Conservation (phyloP, 306 rosid species). For the Quercus engelmannii region DNA sequence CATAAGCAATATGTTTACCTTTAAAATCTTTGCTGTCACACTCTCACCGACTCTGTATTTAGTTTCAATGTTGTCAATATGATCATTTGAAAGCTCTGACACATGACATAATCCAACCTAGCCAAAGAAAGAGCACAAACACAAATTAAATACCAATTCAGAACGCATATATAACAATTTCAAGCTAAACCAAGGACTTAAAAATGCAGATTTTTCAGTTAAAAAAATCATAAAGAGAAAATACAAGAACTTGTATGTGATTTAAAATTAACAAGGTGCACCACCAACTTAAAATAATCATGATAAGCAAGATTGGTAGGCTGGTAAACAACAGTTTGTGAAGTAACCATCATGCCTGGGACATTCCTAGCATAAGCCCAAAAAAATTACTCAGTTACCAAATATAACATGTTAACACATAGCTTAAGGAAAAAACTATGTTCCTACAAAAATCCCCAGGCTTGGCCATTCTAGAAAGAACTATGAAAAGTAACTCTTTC, state of each 20-base stretch:
- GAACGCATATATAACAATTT: neutral
- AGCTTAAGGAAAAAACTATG: neutral
- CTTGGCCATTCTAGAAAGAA: neutral
- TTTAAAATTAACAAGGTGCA: neutral
- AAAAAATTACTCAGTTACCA: neutral
- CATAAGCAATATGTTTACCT: constrained; percentile 47
- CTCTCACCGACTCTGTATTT: constrained; percentile 67
- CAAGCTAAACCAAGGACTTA: neutral
- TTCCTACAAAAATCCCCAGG: neutral
- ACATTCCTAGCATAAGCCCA: neutral
- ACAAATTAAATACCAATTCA: neutral
- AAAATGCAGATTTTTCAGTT: neutral
- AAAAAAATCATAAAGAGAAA: neutral
- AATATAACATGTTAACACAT: neutral
- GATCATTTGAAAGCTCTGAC: constrained; percentile 77
- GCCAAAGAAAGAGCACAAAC: constrained; percentile 12
- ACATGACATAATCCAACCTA: constrained; percentile 93
- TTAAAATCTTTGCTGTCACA: constrained; percentile 72
- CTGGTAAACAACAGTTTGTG: neutral
- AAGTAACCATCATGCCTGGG: too few species aligned
- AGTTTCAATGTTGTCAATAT: constrained; percentile 49
- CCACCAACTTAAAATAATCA: neutral
- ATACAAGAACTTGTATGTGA: neutral
- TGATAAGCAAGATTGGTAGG: neutral
- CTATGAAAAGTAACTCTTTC: neutral